Conservation (phyloP, 805 yeast genomes). For the Ogataea ganodermae region DNA sequence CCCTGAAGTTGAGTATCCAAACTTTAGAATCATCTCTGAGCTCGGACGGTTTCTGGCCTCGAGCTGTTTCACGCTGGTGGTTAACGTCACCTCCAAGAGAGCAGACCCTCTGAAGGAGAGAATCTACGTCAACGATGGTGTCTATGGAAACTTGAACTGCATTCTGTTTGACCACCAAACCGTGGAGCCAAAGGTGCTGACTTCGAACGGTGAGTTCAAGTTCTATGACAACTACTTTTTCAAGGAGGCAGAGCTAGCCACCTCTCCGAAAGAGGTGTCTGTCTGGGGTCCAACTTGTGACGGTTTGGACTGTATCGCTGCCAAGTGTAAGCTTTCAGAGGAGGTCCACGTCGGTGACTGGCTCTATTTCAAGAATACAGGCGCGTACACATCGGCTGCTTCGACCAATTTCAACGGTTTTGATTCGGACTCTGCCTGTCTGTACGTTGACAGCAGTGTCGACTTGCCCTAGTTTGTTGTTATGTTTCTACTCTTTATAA, state of each 20-base stretch:
- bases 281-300: slow-evolving; percentile 99
- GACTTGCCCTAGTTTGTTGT: neutral
- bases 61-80: slow-evolving; percentile 79
- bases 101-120: slow-evolving; percentile 49
- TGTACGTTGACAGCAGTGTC: slow-evolving; percentile 52
- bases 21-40: slow-evolving; percentile 72
- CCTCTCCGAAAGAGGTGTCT: slow-evolving; percentile 44
- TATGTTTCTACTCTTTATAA: slow-evolving; percentile 4
- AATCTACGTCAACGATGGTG: slow-evolving; percentile 92
- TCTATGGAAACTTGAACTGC: slow-evolving; percentile 94
- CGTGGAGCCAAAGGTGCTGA: slow-evolving; percentile 68
- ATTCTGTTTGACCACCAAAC: slow-evolving; percentile 88
- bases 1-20: slow-evolving; percentile 42
- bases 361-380: slow-evolving; percentile 79
- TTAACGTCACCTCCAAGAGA: slow-evolving; percentile 85
- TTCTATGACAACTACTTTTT: slow-evolving; percentile 22
- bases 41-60: slow-evolving; percentile 93
- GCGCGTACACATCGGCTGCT: slow-evolving; percentile 93
- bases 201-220: slow-evolving; percentile 46
- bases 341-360: slow-evolving; percentile 85
- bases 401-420: slow-evolving; percentile 94
- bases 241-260: slow-evolving; percentile 13
- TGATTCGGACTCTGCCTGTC: slow-evolving; percentile 55
- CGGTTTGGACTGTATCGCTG: slow-evolving; percentile 82
- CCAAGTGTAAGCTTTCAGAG: slow-evolving; percentile 51